Base-by-base conservation (phyloP, 768 basidiomycete genomes). In the Kwoniella sp. region DNA sequence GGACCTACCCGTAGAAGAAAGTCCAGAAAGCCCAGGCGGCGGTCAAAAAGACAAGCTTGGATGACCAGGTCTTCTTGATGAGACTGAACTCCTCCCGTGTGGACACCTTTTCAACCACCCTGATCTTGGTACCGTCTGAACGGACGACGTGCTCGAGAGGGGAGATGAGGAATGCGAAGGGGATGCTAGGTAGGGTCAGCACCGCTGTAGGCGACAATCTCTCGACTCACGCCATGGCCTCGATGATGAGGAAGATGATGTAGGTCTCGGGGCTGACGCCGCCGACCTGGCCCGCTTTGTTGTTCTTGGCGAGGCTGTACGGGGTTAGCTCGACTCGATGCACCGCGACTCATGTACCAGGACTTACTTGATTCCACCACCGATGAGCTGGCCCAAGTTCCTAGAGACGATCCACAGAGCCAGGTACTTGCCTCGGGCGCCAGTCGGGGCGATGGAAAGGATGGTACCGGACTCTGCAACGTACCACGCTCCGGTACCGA, bases 381-480 rank as follows among this genome's bases (percentile, higher is more conserved):
- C 61, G 23, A 56, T 38, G 26, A 52, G n/a, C 45, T 64, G 31
- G 11, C 46, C 37, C 23, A 60, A 5, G 49, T 63, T 45, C 40
- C 64, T 39, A 4, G 34, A 12, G 28, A 62, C 42, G 37, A 60
- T 43, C 64, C 64, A 26, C 40, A 66, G 26, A 11, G 45, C 46
- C 8, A 63, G 53, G 32, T 63, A 63, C 29, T 57, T 57, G 26
- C 59, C 59, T 45, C 59, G 46, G 6, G 50, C 46, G 2, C 56
- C 51, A 6, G 22, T 41, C 0, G 55, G 55, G 8, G 59, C 44
- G 10, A 57, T 33, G 0, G 55, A 57, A 55, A 61, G 53, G 50
- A 61, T 61, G 3, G 38, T 47, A 6, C 55, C 59, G 14, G 59
- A 38, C 38, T 61, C 59, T 10, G 59, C 59, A n/a, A 61, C 56